phyloP scores from a whole-genome alignment of 176 grass and related monocot species.

The Eragrostis curvula region DNA sequence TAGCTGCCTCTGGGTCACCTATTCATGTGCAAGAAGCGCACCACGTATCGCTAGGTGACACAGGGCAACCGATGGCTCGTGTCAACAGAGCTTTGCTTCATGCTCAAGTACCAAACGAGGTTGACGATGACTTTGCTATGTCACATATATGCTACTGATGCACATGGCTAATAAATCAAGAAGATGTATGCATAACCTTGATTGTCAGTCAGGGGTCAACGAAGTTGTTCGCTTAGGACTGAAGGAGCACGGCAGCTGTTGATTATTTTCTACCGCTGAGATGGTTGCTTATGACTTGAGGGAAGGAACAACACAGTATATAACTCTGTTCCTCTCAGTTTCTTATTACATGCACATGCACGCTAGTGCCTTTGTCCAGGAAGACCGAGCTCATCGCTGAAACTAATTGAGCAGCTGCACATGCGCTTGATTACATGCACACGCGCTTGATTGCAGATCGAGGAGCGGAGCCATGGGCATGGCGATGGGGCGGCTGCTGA shows the following conservation, averaged over 20 bases:
- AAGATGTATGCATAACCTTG: background rate
- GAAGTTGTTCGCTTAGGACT: background rate
- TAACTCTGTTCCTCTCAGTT: background rate
- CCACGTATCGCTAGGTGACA: too few relatives aligned
- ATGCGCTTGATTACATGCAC: too few relatives aligned
- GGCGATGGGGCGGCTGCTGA: background rate
- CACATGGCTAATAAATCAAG: background rate
- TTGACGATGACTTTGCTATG: background rate
- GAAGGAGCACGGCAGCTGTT: background rate
- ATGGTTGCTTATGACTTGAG: background rate
- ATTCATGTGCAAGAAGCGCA: too few relatives aligned
- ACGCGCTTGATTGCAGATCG: background rate
- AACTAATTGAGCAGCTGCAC: background rate
- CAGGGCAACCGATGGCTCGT: too few relatives aligned
- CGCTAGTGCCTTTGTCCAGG: background rate
- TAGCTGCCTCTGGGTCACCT: too few relatives aligned
- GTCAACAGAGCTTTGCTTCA: background rate
- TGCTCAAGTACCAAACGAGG: background rate
- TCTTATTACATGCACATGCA: background rate
- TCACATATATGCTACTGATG: background rate
- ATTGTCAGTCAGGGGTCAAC: background rate
- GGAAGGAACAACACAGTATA: background rate
- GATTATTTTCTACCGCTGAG: background rate
- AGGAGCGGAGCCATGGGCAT: background rate
- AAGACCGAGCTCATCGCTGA: background rate